These are phyloP conservation scores for Kregervanrija delftensis DNA, from an alignment of 805 yeast species.

Conservation along the genomic window DNA sequence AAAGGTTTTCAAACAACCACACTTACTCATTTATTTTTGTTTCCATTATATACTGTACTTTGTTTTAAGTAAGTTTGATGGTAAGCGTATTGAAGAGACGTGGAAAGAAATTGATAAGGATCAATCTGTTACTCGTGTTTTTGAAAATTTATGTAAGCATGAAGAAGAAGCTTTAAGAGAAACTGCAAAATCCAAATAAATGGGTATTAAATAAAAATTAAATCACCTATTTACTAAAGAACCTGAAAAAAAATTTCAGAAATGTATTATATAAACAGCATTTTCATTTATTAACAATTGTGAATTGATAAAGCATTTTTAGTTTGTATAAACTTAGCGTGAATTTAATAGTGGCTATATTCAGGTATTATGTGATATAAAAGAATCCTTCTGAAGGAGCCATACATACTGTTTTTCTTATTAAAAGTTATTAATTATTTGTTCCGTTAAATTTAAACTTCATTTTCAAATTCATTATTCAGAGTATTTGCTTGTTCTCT, in stretches of 20 bases:
- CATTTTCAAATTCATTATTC: too few species aligned
- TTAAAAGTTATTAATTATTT: too few species aligned
- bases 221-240: neutral
- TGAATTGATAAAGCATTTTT: neutral
- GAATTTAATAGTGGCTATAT: too few species aligned
- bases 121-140: slow-evolving; percentile 18
- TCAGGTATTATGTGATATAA: too few species aligned
- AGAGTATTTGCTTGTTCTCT: too few species aligned
- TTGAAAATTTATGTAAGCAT: slow-evolving; percentile 16
- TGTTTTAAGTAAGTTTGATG: slow-evolving; percentile 11
- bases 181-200: neutral
- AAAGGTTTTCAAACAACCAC: slow-evolving; percentile 14
- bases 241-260: neutral
- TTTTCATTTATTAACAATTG: neutral
- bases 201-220: neutral
- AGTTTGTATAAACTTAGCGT: neutral
- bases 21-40: slow-evolving; percentile 16
- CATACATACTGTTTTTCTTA: too few species aligned
- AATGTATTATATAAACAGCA: neutral
- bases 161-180: slow-evolving; percentile 8
- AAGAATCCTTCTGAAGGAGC: too few species aligned
- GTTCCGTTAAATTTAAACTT: too few species aligned
- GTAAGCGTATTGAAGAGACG: slow-evolving; percentile 18
- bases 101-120: slow-evolving; percentile 26
- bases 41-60: slow-evolving; percentile 12